Percentiles rank a stretch among this genome's conserved stretches.
Conservation (phyloP, 345 rosid genomes). For the Populus nigra region DNA sequence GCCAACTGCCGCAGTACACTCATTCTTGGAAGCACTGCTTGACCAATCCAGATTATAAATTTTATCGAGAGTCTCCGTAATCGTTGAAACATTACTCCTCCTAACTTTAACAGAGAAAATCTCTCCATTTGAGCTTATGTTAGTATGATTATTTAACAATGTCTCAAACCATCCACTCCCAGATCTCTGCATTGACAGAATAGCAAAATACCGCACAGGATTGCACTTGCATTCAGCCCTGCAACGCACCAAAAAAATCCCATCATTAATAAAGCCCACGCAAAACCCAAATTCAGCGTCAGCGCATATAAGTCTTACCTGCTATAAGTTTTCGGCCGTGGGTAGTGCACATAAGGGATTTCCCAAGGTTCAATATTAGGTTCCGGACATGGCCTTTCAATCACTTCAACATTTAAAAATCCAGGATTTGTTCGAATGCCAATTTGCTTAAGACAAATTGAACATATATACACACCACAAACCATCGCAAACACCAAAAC, state of each 20-base stretch:
- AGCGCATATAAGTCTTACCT: slow-evolving; percentile 41
- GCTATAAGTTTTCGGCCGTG: slow-evolving; percentile 70
- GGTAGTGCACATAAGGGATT: slow-evolving; percentile 83
- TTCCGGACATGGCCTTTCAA: slow-evolving; percentile 65
- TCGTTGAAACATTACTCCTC: slow-evolving; percentile 69
- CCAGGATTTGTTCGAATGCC: slow-evolving; percentile 46
- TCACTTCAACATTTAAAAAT: slow-evolving; percentile 48
- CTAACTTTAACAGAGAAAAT: slow-evolving; percentile 87
- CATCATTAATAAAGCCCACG: slow-evolving; percentile 5
- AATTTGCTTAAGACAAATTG: slow-evolving; percentile 80
- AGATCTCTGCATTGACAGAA: slow-evolving; percentile 98
- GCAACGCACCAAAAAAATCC: slow-evolving; percentile 17
- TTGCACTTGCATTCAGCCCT: slow-evolving; percentile 89
- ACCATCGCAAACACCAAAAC: slow-evolving; percentile 75
- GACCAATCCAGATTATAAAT: slow-evolving; percentile 87
- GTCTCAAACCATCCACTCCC: slow-evolving; percentile 99
- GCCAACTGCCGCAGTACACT: slow-evolving; percentile 95
- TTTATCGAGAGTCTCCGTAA: slow-evolving; percentile 74
- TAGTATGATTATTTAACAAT: slow-evolving; percentile 85
- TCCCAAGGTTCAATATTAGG: slow-evolving; percentile 87
- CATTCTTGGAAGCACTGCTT: slow-evolving; percentile 96
- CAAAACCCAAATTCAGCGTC: slow-evolving; percentile 5
- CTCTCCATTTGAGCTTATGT: slow-evolving; percentile 96
- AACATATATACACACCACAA: slow-evolving; percentile 76
- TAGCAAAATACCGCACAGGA: slow-evolving; percentile 93